Base-by-base conservation (phyloP, 2,329 filamentous ascomycete species). In the Trichophyton benhamiae region DNA sequence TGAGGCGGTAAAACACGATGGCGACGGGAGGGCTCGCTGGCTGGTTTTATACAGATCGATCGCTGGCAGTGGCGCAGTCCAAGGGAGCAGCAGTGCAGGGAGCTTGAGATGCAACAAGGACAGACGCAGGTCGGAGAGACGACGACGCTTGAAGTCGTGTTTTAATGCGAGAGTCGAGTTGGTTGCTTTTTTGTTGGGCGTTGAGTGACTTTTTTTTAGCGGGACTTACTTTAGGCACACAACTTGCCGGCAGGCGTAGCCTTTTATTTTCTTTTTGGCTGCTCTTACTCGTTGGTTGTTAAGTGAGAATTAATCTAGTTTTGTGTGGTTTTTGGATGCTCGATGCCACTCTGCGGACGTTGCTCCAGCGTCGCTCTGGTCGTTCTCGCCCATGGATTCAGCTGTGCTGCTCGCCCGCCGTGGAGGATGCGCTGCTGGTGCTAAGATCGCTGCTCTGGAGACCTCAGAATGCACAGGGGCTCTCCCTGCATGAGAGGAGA, bases 141-240 rank as follows among this genome's bases (percentile, higher is more conserved):
- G 33, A 38, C 27, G 27, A 30, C 27, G 33, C 33, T 30, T 38
- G 33, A 38, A 13, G 15, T 17, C 20, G 52, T 55, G 52, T 55
- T 55, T 55, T 55, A 55, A 33, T 27, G 22, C 22, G 27, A 20
- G 52, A 33, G 52, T 55, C 27, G 27, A 17, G 27, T 27, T 58
- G 55, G 55, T 20, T 58, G 55, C 27, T 58, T 41, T 58, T 57
- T 62, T 60, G 58, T 60, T 62, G 60, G 46, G 60, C 42, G 61
- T 59, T 59, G 58, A 59, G 58, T 57, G 36, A 61, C 49, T 42
- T 53, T 62, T 58, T 61, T 62, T 58, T 61, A 55, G 55, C 46
- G 33, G 59, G 52, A 55, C 52, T 53, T 53, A 27, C 30, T 58
- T 38, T 58, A 20, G 57, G 36, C 57, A 46, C 25, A 15, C 57